Evolutionary conservation across 2,329 filamentous ascomycete species (phyloP).

Genomic region (Hymenoscyphus fraxineus): DNA sequence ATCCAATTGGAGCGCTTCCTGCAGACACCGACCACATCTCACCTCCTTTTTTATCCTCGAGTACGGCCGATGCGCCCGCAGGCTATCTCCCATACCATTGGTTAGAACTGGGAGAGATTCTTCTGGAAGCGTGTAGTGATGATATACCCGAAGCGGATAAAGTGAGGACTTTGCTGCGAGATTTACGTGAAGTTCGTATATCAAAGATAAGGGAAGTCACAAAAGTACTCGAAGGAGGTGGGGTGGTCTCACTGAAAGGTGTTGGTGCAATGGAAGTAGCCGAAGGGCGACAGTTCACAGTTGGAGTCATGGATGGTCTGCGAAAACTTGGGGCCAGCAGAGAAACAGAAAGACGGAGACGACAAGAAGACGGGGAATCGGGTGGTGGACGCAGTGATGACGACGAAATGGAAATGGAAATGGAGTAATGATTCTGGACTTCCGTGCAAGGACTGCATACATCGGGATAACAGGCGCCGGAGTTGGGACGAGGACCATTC

Average conservation of each 20-base stretch:
- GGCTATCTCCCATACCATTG: constrained; percentile 88
- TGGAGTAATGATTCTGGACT: not conserved
- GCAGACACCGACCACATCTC: constrained; percentile 41
- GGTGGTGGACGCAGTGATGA: constrained; percentile 58
- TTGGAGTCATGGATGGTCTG: constrained; percentile 82
- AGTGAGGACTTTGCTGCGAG: constrained; percentile 71
- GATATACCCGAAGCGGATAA: constrained; percentile 73
- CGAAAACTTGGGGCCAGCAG: constrained; percentile 77
- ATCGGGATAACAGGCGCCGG: not conserved
- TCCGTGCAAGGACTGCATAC: not conserved
- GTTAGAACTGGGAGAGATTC: constrained; percentile 83
- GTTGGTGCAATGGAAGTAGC: constrained; percentile 92
- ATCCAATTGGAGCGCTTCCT: constrained; percentile 38
- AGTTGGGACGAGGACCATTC: not conserved
- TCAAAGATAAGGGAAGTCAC: constrained; percentile 81
- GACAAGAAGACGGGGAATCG: constrained; percentile 58
- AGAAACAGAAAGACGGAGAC: constrained; percentile 73
- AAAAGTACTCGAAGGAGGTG: constrained; percentile 67
- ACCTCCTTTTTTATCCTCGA: constrained; percentile 75
- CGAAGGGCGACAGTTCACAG: constrained; percentile 79
- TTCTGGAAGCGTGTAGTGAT: constrained; percentile 80
- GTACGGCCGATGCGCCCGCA: constrained; percentile 64
- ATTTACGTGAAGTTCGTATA: constrained; percentile 81
- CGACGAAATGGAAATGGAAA: constrained; percentile 38
- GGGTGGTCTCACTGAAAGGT: constrained; percentile 66